Evolutionary conservation across 2,329 filamentous ascomycete genomes (phyloP), one percentile per base, ranked within the genome.

Genomic region (Rutstroemia sp.): DNA sequence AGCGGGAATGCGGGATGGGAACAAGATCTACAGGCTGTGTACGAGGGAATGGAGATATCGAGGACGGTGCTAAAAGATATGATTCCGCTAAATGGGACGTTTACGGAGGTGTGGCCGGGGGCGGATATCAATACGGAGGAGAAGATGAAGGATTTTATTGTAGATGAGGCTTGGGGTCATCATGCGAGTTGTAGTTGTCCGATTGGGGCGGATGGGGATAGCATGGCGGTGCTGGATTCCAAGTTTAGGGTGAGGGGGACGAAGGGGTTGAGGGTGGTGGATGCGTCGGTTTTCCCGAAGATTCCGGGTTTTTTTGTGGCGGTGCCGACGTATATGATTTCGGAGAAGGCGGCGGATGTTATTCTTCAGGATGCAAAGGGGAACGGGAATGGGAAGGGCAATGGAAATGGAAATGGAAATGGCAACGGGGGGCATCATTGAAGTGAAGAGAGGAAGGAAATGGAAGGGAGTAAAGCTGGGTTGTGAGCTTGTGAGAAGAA

Each of bases 241-340:
- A 65, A 60, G 12, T 73, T 70, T 39, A 69, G 71, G 37, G 69
- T 69, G 45, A 58, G 39, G 34, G 58, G 73, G 38, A 63, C 68
- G n/a, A 63, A 63, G 51, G 65, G 63, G 0, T 65, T 87, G 48
- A 73, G 61, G 67, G 81, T 86, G 3, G 82, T 86, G 0, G 83
- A 86, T 69, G 82, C 80, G 0, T 78, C 74, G 30, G 73, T 79
- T 0, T 84, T 79, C 56, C 78, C 80, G 1, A 72, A 72, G 54
- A 79, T 72, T 19, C 72, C 72, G 0, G 80, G 80, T 58, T 77
- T 71, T 51, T 81, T 78, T 60, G 73, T 77, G 23, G 73, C 75
- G 5, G 65, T 78, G 1, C 74, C 79, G 0, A 76, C 75, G 0
- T 82, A 80, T 61, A 79, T 84, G 68, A 71, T 80, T 8, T 74